Evolutionary conservation across 192 early-diverging fungal genomes (phyloP).

Genomic region (Coemansia erecta): DNA sequence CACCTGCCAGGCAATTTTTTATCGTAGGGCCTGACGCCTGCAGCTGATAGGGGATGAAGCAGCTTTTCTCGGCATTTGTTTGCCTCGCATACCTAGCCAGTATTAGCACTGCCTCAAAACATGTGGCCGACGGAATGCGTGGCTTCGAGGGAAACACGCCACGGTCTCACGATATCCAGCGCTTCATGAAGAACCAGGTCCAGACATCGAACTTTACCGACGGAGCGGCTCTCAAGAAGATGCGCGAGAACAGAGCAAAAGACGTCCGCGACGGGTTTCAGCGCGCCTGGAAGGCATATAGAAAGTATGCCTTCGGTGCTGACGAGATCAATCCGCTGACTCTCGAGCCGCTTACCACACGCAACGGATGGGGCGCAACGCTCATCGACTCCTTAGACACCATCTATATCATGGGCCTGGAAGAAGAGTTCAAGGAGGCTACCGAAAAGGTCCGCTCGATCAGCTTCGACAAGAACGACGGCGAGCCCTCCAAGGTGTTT

Average conservation of each 20-base stretch:
- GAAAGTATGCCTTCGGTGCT: constrained; percentile 68
- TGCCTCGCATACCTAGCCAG: constrained; percentile 21
- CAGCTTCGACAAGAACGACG: constrained; percentile 70
- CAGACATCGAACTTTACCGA: constrained; percentile 42
- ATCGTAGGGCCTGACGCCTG: too few relatives aligned
- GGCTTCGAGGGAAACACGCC: constrained; percentile 36
- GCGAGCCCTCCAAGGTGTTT: constrained; percentile 71
- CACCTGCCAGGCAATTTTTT: too few relatives aligned
- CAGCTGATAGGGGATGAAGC: constrained; percentile 14
- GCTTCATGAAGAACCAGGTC: constrained; percentile 26
- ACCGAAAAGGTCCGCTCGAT: constrained; percentile 67
- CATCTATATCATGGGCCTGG: constrained; percentile 75
- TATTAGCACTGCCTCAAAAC: constrained; percentile 13
- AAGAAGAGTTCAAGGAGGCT: constrained; percentile 76
- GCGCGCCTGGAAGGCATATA: constrained; percentile 78
- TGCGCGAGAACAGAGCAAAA: constrained; percentile 56
- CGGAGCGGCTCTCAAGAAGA: constrained; percentile 23
- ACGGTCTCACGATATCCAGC: constrained; percentile 28
- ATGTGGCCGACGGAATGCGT: constrained; percentile 34
- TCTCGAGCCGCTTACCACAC: constrained; percentile 45
- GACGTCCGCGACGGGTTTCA: constrained; percentile 62
- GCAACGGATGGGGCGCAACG: constrained; percentile 76
- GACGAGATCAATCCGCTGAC: constrained; percentile 68
- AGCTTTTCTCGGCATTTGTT: constrained; percentile 14
- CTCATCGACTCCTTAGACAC: constrained; percentile 94